phyloP scores from a whole-genome alignment of 2,329 filamentous ascomycete genomes.

The Exophiala alcalophila region DNA sequence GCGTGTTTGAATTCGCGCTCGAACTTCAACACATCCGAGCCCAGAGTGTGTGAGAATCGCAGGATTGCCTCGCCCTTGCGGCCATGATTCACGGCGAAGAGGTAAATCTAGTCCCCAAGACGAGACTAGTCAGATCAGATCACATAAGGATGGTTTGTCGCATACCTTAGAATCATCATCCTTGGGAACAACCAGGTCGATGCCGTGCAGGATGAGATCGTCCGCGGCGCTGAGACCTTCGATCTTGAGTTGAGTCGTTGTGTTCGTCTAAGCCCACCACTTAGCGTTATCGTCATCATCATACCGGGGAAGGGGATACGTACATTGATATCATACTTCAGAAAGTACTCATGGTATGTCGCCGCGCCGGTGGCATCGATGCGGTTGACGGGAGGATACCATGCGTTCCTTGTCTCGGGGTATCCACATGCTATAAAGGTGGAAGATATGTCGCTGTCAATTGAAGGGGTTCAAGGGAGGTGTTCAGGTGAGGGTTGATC shows the following conservation, averaged over 20 bases:
- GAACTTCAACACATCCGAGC: constrained; percentile 16
- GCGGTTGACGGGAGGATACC: constrained; percentile 18
- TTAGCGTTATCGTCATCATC: neutral
- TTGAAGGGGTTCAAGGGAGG: no score
- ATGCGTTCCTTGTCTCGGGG: constrained; percentile 17
- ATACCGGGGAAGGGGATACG: no score
- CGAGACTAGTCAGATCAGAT: neutral
- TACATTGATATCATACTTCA: constrained; percentile 25
- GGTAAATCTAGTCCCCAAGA: constrained; percentile 13
- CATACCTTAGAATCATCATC: constrained; percentile 15
- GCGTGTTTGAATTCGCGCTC: constrained; percentile 17
- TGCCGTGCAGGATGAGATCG: constrained; percentile 22
- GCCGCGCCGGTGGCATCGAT: constrained; percentile 10
- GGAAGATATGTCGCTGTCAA: neutral
- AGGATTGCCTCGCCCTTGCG: constrained; percentile 17
- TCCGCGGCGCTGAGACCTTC: constrained; percentile 17
- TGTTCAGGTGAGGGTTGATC: neutral
- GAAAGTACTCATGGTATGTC: constrained; percentile 22
- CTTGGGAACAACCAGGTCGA: constrained; percentile 13
- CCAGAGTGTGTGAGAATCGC: constrained; percentile 18
- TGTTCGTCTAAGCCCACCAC: constrained; percentile 6
- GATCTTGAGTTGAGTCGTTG: constrained; percentile 12
- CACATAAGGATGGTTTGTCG: no score
- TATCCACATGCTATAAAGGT: constrained; percentile 19
- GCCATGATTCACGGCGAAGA: constrained; percentile 24